Conservation (phyloP, 176 grass and related monocot genomes). For the Elaeis guineensis region DNA sequence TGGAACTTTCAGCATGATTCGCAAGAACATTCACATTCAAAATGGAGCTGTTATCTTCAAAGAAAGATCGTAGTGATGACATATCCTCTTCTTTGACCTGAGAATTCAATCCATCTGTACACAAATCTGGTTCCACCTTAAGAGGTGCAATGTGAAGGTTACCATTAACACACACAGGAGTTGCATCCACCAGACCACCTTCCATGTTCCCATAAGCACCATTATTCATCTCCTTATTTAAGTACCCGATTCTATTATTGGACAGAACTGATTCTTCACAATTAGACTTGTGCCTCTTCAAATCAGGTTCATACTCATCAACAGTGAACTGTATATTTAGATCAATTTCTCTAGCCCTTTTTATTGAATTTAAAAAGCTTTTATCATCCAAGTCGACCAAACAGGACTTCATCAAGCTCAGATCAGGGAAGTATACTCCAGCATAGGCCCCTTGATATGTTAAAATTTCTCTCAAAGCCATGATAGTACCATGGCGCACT, state of each 20-base stretch:
- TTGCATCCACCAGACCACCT: conserved; percentile 19
- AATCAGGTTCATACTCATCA: conserved; percentile 46
- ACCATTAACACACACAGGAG: conserved; percentile 13
- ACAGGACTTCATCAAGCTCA: conserved; percentile 28
- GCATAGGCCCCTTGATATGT: conserved; percentile 92
- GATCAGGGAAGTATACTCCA: conserved; percentile 82
- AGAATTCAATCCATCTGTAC: conserved; percentile 25
- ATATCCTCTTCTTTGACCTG: conserved; percentile 20
- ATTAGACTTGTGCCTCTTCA: conserved; percentile 55
- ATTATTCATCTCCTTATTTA: conserved; percentile 32
- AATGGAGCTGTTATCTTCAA: conserved; percentile 16
- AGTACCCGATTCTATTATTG: conserved; percentile 3
- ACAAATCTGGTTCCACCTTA: conserved; percentile 48
- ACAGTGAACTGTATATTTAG: conserved; percentile 53
- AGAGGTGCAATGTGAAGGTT: conserved; percentile 35
- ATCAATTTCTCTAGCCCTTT: conserved; percentile 60
- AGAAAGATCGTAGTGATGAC: conserved; percentile 20
- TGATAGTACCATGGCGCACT: conserved; percentile 89
- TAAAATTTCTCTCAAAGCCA: conserved; percentile 99
- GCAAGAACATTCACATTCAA: conserved; percentile 26
- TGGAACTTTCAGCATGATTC: conserved; percentile 51
- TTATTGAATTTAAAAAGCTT: conserved; percentile 29
- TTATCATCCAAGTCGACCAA: conserved; percentile 57
- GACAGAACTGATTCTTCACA: conserved; percentile 15
- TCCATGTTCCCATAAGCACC: conserved; percentile 32